Evolutionary conservation across 164 flowering plant species (phyloP), one percentile per base, ranked within the genome.

Genomic region (Vitis amurensis): DNA sequence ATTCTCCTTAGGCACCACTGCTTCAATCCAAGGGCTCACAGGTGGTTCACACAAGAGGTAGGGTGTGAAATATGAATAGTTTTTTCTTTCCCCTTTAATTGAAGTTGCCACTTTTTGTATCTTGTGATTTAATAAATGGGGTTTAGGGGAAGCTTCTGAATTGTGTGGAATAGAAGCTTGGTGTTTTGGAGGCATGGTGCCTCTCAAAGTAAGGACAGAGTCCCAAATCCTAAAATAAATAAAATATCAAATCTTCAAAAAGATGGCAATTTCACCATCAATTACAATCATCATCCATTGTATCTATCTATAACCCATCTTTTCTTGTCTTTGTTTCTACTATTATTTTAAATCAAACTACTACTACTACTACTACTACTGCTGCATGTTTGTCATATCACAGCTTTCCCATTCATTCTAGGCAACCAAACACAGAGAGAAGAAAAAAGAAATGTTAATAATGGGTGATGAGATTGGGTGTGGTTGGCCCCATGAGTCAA

Each of bases 161-260:
- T 29, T n/a, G 53, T n/a, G 27, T 63, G 59, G 55, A 17, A 55
- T 74, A 51, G 63, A 50, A 61, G 68, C 31, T 68, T 62, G 66
- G 68, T 48, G 31, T n/a, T 17, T 58, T 15, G 63, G 72, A 17
- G 59, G 66, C 49, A 53, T 55, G 17, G 58, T 81, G 85, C 82
- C 73, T 71, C 72, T 59, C 68, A 82, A 82, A 82, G 85, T 68
- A 68, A 63, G 68, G 85, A 78, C 84, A 81, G 44, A 37, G 51
- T 57, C 68, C 19, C 48, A 57, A 53, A 66, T 70, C 59, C 68
- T 55, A 69, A 37, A 59, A 62, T 16, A 56, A 49, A 37, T 11
- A n/a, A 59, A 13, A 11, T 37, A 48, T 63, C 51, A 47, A 63
- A 63, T 48, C 30, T 63, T 10, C 52, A 15, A 63, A 63, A 63